Base-by-base conservation (phyloP, 805 yeast species). In the Candida quercuum region DNA sequence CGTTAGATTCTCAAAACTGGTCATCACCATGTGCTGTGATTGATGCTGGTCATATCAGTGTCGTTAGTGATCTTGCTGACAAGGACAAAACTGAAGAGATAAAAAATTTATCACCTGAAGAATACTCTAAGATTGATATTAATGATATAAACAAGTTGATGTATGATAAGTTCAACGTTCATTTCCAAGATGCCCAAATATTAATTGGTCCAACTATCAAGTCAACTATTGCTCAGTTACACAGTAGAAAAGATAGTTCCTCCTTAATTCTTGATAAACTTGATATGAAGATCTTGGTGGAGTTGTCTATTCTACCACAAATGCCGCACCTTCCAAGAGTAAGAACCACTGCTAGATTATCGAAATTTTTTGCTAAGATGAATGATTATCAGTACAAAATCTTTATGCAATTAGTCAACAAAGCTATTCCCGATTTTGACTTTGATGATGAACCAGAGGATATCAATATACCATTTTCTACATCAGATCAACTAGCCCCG, bases 41-140 rank as follows among this genome's bases (percentile, higher is more conserved):
- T 37, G 98, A 93, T 68, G 96, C 97, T 7, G 99, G 99, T 54
- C 96, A 91, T 58, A 81, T 94, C 18, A 80, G 87, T 46, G 77
- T 93, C 13, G 62, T 68, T 2, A 86, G 96, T 54, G 93, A 89
- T 49, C 69, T 91, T 28, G 93, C 80, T 4, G 85, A 83, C 33
- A 77, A 76, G 46, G 71, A 74, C 4, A 76, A 75, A 32, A 72
- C 88, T 20, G 78, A 80, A 35, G 79, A 78, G 40, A 75, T 88
- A 32, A 86, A 80, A 52, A 67, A 77, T 19, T 76, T 85, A 52
- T 67, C 69, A 5, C 61, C 63, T 6, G 76, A 72, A 3, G 96
- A 91, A 51, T 91, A 95, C 85, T 73, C 77, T 15, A 69, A 73
- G 26, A 53, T 66, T 16, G 49, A 48, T 21, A 28, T 36, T 3